Evolutionary conservation across 179 eudicot species (phyloP), one percentile per base, ranked within the genome.

Genomic region (Nepenthes alata): DNA sequence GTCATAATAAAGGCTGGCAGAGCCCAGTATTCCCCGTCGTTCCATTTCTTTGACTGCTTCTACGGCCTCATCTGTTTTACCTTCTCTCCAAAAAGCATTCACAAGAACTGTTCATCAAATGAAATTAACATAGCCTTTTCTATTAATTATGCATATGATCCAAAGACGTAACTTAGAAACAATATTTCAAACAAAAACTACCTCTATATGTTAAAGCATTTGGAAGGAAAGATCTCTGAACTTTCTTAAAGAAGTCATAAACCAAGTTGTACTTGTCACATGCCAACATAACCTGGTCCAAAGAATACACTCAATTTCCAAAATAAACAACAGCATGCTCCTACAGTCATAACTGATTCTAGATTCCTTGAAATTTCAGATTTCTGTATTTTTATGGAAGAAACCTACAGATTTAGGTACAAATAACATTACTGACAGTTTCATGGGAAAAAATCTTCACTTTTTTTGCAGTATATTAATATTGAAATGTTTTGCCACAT

Each of bases 201-300:
- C 98, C 98, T 86, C 76, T 84, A 73, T 93, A 93, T 45, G 85
- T 83, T 67, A 89, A 74, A 65, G 98, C 85, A 86, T 80, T 89
- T 13, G 98, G 95, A 64, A 78, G 71, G 55, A 73, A 76, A 53
- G 84, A 83, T 72, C 80, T 77, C 77, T 76, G 76, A 77, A 77
- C 62, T 72, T 83, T 82, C 76, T 62, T 77, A 73, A 80, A 93
- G 64, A 83, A 85, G 4, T 86, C 87, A 62, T 93, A 90, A 52
- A 93, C 98, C 80, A 93, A 74, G 74, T 85, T 82, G 71, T 93
- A 93, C 77, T 86, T 86, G 57, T 81, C 90, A 72, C 95, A 86
- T 66, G 81, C 93, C 72, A 81, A 68, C 98, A 93, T 93, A 62
- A 89, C 95, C 98, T 91, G 85, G 44, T 68, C 59, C 25, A 69